Evolutionary conservation across 345 rosid genomes (phyloP).

Genomic region (Carallia brachiata): DNA sequence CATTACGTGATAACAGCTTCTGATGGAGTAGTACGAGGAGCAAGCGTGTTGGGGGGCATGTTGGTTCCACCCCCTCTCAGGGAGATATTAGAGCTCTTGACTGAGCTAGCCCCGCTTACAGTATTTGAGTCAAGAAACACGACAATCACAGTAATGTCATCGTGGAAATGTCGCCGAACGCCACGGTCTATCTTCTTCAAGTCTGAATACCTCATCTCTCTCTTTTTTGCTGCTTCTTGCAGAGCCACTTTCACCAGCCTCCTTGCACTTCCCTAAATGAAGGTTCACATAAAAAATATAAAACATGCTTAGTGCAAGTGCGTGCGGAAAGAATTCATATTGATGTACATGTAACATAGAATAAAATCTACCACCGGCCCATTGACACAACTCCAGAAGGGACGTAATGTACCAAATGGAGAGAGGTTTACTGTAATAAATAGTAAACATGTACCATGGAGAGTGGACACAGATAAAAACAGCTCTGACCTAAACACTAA

Average conservation of each 20-base stretch:
- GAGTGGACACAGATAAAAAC: not conserved
- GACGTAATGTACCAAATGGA: too few relatives aligned
- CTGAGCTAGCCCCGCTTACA: slow-evolving; percentile 49
- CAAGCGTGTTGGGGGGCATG: slow-evolving; percentile 52
- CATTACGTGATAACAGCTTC: slow-evolving; percentile 39
- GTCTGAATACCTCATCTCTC: slow-evolving; percentile 97
- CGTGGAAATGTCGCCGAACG: slow-evolving; percentile 90
- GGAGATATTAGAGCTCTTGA: slow-evolving; percentile 43
- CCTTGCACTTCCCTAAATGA: slow-evolving; percentile 72
- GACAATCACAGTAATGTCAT: slow-evolving; percentile 82
- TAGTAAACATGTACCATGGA: not conserved
- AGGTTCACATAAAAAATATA: slow-evolving; percentile 1
- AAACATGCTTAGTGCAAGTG: not conserved
- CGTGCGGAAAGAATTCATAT: not conserved
- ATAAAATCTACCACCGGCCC: too few relatives aligned
- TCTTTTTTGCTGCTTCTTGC: slow-evolving; percentile 86
- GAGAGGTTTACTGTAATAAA: too few relatives aligned
- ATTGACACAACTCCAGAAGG: too few relatives aligned
- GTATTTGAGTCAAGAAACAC: slow-evolving; percentile 73
- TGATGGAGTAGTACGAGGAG: slow-evolving; percentile 52
- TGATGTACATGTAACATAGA: not conserved
- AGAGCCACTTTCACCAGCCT: slow-evolving; percentile 80
- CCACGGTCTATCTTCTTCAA: slow-evolving; percentile 93
- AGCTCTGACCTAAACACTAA: not conserved
- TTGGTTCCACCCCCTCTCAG: slow-evolving; percentile 71